Conservation (phyloP, 495 filamentous ascomycete species). For the Penicillium roqueforti region DNA sequence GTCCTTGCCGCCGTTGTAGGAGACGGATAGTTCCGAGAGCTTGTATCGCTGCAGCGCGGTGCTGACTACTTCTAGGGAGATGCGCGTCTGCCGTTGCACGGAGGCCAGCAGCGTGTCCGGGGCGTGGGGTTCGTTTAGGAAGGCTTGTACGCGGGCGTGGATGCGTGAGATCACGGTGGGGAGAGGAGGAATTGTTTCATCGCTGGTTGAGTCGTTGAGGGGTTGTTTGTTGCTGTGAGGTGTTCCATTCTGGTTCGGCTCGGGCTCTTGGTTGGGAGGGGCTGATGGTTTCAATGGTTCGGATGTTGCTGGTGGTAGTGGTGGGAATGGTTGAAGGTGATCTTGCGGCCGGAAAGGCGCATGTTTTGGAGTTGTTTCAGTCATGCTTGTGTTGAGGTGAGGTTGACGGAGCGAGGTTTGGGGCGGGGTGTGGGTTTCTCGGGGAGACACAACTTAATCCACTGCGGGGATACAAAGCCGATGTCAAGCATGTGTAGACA, state of each 20-base stretch:
- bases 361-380: background rate
- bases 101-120: slow-evolving; percentile 52
- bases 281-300: background rate
- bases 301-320: background rate
- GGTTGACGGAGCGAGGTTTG: slow-evolving; percentile 13
- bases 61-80: slow-evolving; percentile 65
- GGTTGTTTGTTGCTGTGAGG: background rate
- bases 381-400: slow-evolving; percentile 14
- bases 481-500: background rate
- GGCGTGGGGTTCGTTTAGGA: slow-evolving; percentile 58
- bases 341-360: slow-evolving; percentile 4
- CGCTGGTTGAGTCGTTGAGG: background rate
- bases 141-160: slow-evolving; percentile 59
- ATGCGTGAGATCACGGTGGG: slow-evolving; percentile 55
- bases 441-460: slow-evolving; percentile 21
- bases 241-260: background rate
- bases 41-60: slow-evolving; percentile 68
- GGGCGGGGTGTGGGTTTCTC: slow-evolving; percentile 21
- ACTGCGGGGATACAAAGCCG: slow-evolving; percentile 13
- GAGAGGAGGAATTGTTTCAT: slow-evolving; percentile 22
- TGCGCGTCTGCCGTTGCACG: slow-evolving; percentile 68
- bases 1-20: slow-evolving; percentile 98
- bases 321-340: slow-evolving; percentile 5
- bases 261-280: background rate
- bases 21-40: slow-evolving; percentile 76